Base-by-base conservation (phyloP, 441 rosid species). In the Pelargonium myrrhifolium region DNA sequence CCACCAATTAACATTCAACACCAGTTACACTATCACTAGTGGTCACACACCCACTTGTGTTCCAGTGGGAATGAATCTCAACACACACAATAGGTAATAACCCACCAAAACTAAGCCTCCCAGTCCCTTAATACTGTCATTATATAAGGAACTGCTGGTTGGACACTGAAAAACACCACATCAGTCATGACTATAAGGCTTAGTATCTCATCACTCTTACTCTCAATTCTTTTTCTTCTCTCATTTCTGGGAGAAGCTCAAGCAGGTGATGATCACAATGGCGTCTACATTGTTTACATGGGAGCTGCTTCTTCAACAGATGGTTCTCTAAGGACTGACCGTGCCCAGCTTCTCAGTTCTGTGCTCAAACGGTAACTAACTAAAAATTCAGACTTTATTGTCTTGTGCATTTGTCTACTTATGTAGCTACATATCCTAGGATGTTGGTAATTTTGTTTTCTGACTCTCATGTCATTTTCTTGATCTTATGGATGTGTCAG, bases 201-300 rank as follows among this genome's bases (percentile, higher is more conserved):
- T 49, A 49, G 20, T 14, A 35, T 35, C 39, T 35, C 39, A 35
- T 6, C 39, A 35, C 56, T 49, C 45, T 21, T 59, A 3, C 61
- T 70, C 22, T 21, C 72, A 53, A 66, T 7, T 73, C 47, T 75
- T 61, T 43, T 77, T 60, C 73, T 65, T 49, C 56, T 68, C 63
- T 72, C 79, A 1, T 70, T 74, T 42, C 40, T 65, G 9, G 6
- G 60, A 17, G 65, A 68, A 66, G 63, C 74, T 0, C 35, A 20
- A 66, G 79, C 78, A 65, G 81, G 58, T 11, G 40, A 64, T 28
- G 73, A 69, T 60, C 77, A 80, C 40, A 49, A 72, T 37, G 84
- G 79, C 15, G 72, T 91, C 72, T 86, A 86, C 74, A 85, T 86
- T 14, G 92, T 91, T 53, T 91, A 91, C 72, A 81, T 86, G 97